Evolutionary conservation across 257 asterid species (phyloP), one percentile per base, ranked within the genome.

Genomic region (Echium plantagineum): DNA sequence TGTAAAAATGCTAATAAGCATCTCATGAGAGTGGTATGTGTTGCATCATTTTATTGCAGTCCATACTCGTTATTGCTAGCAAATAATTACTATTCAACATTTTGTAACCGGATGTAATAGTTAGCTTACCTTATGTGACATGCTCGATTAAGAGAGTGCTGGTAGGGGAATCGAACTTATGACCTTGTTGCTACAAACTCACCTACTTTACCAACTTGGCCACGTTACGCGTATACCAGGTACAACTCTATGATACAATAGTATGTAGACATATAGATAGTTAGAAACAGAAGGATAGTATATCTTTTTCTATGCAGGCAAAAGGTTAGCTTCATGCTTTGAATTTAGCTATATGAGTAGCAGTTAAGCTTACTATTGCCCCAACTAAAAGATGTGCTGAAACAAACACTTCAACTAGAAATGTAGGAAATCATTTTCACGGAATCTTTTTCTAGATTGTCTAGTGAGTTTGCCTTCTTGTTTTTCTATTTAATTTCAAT

Each of bases 371-470:
- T 81, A 57, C 22, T 53, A 32, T 35, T 63, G 70, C 75, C 52
- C 66, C 75, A 71, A 52, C 62, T 60, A 59, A 63, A 69, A 35
- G 60, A 53, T n/a, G 48, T 72, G 52, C 5, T 78, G 77, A 78
- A 68, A 70, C 75, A 59, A 82, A 81, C 86, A 68, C 72, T 74
- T 66, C 81, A 74, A 78, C 87, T 77, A 72, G 15, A 71, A 49
- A 8, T 47, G 58, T 49, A 22, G 32, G 22, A 56, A 24, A 58
- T 56, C 28, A 55, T 30, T 32, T 31, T 55, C 46, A 31, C 52
- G 17, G 1, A 0, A 15, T 18, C 24, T 18, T 35, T 65, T 32
- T 65, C 15, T 49, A 63, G 64, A 17, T 51, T 52, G 46, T 9
- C 46, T 35, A 35, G 46, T 10, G 17, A 42, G 47, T 10, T 42